These are phyloP conservation scores for Boechera stricta DNA, from an alignment of 345 rosid genomes.

Conservation along the genomic window DNA sequence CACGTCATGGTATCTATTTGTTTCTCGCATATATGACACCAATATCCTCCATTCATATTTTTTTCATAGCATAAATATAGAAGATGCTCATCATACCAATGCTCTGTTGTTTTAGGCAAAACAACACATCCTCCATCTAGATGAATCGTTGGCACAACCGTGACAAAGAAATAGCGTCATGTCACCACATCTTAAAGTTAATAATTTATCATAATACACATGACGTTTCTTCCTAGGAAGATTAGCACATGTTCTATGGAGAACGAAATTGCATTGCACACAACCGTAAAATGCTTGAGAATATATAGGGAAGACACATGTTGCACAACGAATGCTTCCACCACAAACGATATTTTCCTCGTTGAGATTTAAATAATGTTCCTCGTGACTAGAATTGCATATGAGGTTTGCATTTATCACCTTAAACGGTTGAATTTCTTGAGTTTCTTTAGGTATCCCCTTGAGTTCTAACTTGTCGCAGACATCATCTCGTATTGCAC, in stretches of 20 bases:
- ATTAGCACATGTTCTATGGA: slow-evolving; percentile 14
- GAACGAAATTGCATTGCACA: neutral
- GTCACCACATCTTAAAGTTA: neutral
- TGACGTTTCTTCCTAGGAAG: neutral
- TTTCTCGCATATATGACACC: slow-evolving; percentile 17
- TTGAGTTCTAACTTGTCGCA: slow-evolving; percentile 2
- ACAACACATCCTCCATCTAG: neutral
- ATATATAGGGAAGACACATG: neutral
- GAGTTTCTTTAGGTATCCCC: neutral
- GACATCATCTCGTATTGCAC: neutral
- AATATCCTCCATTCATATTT: neutral
- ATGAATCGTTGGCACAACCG: neutral
- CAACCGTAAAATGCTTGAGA: neutral
- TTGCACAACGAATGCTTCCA: neutral
- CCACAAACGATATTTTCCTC: neutral
- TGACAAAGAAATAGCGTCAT: neutral
- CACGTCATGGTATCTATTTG: neutral
- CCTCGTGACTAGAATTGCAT: neutral
- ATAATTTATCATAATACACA: neutral
- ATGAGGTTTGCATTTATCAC: neutral
- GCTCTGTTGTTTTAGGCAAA: neutral
- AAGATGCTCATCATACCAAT: neutral
- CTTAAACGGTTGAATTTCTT: neutral
- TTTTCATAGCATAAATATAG: neutral
- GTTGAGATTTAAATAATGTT: neutral